Evolutionary conservation across 352 stramenopile genomes (phyloP), one percentile per base, ranked within the genome.

Genomic region (Phytophthora aleatoria): DNA sequence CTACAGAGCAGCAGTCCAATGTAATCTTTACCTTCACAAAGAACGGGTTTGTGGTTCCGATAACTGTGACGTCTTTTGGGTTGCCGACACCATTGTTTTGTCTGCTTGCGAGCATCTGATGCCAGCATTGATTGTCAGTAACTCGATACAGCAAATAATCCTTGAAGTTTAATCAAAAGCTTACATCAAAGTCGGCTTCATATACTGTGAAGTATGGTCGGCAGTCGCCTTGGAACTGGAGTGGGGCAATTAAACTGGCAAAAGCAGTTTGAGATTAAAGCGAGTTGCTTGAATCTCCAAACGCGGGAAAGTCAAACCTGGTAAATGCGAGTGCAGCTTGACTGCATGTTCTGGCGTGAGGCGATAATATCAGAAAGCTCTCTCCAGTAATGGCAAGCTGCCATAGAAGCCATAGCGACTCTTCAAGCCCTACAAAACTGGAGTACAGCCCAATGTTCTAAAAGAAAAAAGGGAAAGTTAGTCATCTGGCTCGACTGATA

Each of bases 191-290:
- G 50, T 97, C 89, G 20, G 71, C 39, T 75, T 97, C 89, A 49
- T 95, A 96, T 8, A 97, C 65, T 31, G 89, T 89, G 47, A 90
- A 95, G 57, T 96, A 97, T 13, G 89, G 89, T 41, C 89, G 81
- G 36, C 77, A 95, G 63, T 97, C 89, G 6, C 85, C 89, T 48
- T 85, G 71, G 48, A 92, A 97, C 50, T 82, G 54, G 3, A 97
- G 68, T 20, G 89, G 89, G 0, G 86, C 77, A 54, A 97, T 91
- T 47, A 97, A 75, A 62, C 85, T 94, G 58, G 6, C 12, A 59
- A 4, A 67, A 52, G 24, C 20, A 60, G 12, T 20, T 30, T 11
- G 30, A 5, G n/a, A 53, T 71, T 42, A 70, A 41, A 60, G 0
- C 16, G 5, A 15, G 9, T 30, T 15, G 12, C 5, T 60, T 16